A percentile compares a stretch with the other conserved stretches of the same genome.
Evolutionary conservation across 2,329 filamentous ascomycete species (phyloP).

Genomic region (Penicillium polonicum): DNA sequence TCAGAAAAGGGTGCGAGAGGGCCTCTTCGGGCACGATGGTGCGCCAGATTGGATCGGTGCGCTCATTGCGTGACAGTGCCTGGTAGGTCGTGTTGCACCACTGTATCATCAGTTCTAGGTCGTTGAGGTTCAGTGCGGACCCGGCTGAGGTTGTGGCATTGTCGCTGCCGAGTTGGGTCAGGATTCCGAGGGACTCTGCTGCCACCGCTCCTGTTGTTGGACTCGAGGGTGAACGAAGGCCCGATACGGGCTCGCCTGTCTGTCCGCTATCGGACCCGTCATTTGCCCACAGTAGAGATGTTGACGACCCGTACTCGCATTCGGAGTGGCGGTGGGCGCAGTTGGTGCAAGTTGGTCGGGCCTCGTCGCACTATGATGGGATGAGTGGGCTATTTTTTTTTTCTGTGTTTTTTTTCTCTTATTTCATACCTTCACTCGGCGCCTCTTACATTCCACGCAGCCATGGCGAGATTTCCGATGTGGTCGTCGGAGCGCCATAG

Average conservation of each 20-base stretch:
- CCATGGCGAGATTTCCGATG: conserved; percentile 39
- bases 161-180: conserved; percentile 23
- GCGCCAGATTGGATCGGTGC: conserved; percentile 37
- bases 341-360: conserved; percentile 33
- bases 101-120: conserved; percentile 46
- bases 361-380: conserved; percentile 33
- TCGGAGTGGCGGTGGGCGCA: conserved; percentile 33
- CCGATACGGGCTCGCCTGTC: background rate
- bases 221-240: background rate
- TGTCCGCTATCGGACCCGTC: conserved; percentile 26
- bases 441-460: conserved; percentile 36
- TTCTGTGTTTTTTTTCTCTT: background rate
- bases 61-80: conserved; percentile 28
- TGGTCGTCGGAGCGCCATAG: conserved; percentile 36
- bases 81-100: conserved; percentile 39
- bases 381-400: background rate
- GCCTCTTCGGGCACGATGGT: conserved; percentile 34
- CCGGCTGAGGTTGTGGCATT: background rate
- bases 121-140: conserved; percentile 43
- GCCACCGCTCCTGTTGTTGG: conserved; percentile 1
- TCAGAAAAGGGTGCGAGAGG: conserved; percentile 35
- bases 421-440: conserved; percentile 35
- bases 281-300: conserved; percentile 34
- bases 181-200: conserved; percentile 26
- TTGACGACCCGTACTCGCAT: conserved; percentile 35